Evolutionary conservation across 345 rosid species (phyloP).

Genomic region (Barbarea vulgaris): DNA sequence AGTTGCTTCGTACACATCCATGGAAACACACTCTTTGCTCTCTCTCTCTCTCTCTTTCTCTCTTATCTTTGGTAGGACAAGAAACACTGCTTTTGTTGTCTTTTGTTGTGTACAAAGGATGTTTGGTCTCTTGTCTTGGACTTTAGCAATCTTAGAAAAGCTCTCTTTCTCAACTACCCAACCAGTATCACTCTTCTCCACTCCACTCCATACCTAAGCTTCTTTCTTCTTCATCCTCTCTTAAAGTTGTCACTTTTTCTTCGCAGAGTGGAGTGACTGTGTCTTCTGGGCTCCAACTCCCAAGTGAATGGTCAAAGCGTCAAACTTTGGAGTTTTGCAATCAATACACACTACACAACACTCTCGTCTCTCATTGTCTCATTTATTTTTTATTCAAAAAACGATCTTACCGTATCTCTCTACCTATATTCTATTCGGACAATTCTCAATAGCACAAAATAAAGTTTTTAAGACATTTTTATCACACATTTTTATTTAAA

Average conservation of each 20-base stretch:
- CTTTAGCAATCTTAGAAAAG: constrained; percentile 11
- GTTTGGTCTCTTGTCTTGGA: constrained; percentile 20
- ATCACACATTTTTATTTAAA: too few relatives aligned
- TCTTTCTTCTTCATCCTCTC: neutral
- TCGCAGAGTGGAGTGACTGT: neutral
- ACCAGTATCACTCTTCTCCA: constrained; percentile 7
- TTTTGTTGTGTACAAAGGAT: constrained; percentile 4
- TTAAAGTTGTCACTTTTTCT: neutral
- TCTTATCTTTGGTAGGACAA: constrained; percentile 18
- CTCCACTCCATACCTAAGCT: constrained; percentile 30
- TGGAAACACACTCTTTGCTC: constrained; percentile 35
- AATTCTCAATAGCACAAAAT: too few relatives aligned
- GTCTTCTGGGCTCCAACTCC: constrained; percentile 19
- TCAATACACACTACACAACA: neutral
- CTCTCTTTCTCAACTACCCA: constrained; percentile 24
- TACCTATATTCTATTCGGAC: too few relatives aligned
- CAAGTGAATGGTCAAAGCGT: constrained; percentile 24
- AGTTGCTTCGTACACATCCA: constrained; percentile 87
- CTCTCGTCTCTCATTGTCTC: neutral
- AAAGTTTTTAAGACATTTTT: too few relatives aligned
- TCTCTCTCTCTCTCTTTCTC: constrained; percentile 7
- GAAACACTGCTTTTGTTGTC: constrained; percentile 10
- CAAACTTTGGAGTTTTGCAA: constrained; percentile 17
- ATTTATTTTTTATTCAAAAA: neutral
- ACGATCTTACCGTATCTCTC: neutral